Conservation (phyloP, 1,139 yeast species). For the Saccharomyces hybrid region DNA sequence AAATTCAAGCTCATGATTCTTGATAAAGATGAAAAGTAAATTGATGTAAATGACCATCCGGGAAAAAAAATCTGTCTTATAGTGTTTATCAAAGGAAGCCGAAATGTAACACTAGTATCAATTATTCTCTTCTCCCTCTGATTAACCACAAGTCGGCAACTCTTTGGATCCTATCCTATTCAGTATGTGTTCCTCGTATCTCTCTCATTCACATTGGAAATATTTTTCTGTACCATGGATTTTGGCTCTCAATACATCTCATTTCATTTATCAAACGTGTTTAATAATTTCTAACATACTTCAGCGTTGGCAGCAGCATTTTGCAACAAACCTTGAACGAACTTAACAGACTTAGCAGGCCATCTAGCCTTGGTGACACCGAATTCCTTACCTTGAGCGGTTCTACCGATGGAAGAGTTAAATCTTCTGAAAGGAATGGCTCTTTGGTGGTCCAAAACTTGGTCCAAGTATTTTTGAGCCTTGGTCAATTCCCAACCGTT, state of each 20-base stretch:
- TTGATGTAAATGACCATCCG: no score
- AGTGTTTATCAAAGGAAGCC: no score
- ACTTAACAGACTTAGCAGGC: conserved; percentile 99
- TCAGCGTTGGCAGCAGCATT: conserved; percentile 99
- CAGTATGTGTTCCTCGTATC: no score
- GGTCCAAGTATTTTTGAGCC: conserved; percentile 95
- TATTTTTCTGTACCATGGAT: no score
- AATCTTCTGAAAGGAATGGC: conserved; percentile 99
- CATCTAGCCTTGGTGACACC: conserved; percentile 99
- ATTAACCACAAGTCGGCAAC: no score
- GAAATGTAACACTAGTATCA: no score
- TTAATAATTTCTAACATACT: conserved; percentile 33
- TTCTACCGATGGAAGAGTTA: conserved; percentile 95
- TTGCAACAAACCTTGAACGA: conserved; percentile 86
- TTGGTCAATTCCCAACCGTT: conserved; percentile 95
- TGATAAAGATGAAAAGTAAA: background rate
- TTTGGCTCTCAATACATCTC: background rate
- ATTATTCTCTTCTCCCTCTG: no score
- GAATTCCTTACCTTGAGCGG: conserved; percentile 99
- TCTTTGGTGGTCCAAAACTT: conserved; percentile 97
- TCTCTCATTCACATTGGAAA: background rate
- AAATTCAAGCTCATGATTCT: background rate
- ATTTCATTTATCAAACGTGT: background rate
- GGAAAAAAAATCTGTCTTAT: background rate
- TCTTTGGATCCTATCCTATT: no score